Evolutionary conservation across 805 yeast genomes (phyloP).

Genomic region (Ogataea minuta): DNA sequence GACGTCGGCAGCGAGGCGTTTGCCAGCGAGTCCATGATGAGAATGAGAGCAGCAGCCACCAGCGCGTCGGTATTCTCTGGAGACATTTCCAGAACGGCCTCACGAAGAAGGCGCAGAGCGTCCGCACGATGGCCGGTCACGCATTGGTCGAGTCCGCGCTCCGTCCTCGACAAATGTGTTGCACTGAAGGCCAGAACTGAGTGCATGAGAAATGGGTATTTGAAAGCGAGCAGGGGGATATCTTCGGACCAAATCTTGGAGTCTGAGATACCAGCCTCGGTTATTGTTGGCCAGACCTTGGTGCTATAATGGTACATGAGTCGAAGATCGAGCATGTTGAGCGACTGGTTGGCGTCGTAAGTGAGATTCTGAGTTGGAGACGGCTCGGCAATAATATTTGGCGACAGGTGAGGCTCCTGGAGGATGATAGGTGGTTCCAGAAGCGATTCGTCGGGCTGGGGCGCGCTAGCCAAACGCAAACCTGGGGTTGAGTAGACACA

Average conservation of each 20-base stretch:
- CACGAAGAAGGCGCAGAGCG: constrained; percentile 75
- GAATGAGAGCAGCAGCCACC: constrained; percentile 85
- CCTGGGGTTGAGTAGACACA: constrained; percentile 54
- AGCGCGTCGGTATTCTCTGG: constrained; percentile 88
- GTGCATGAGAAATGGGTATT: constrained; percentile 89
- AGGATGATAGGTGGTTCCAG: constrained; percentile 2
- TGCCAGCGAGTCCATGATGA: constrained; percentile 91
- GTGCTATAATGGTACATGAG: constrained; percentile 87
- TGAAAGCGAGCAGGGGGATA: constrained; percentile 84
- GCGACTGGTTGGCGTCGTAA: constrained; percentile 30
- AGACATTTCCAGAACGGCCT: constrained; percentile 80
- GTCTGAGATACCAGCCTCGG: constrained; percentile 87
- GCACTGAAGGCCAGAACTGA: constrained; percentile 88
- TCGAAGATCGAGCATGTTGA: constrained; percentile 74
- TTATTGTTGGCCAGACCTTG: constrained; percentile 80
- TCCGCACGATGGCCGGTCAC: constrained; percentile 87
- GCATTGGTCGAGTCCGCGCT: constrained; percentile 71
- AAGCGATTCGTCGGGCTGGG: not conserved
- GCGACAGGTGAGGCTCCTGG: constrained; percentile 29
- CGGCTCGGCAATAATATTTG: constrained; percentile 31
- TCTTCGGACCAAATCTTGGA: constrained; percentile 83
- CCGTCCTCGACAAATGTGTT: constrained; percentile 79
- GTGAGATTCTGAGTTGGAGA: constrained; percentile 22
- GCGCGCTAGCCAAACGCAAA: not conserved
- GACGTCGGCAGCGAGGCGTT: constrained; percentile 70